Conservation (phyloP, 2,329 filamentous ascomycete species). For the Aspergillus transmontanensis region DNA sequence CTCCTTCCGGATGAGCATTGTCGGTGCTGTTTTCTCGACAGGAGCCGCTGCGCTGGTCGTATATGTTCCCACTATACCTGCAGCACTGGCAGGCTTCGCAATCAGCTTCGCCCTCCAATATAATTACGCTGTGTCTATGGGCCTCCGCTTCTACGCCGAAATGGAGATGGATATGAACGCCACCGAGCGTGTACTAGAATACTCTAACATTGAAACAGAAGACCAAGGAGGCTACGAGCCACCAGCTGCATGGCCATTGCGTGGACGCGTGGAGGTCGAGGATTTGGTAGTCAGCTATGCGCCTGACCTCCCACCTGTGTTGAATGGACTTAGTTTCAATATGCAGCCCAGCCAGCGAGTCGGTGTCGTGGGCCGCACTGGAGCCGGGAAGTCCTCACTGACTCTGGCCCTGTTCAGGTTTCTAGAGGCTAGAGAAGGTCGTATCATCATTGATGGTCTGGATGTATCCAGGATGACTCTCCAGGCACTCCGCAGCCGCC, state of each 20-base stretch:
- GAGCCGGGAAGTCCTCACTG: conserved; percentile 32
- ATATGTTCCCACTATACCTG: conserved; percentile 62
- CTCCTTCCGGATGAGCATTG: conserved; percentile 71
- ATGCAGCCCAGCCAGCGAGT: conserved; percentile 27
- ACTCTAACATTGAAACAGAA: conserved; percentile 69
- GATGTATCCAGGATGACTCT: conserved; percentile 50
- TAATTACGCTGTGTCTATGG: conserved; percentile 66
- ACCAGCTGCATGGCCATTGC: conserved; percentile 73
- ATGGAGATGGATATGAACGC: conserved; percentile 80
- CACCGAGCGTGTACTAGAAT: conserved; percentile 75
- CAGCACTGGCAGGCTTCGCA: conserved; percentile 74
- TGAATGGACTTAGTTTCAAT: conserved; percentile 24
- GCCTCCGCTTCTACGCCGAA: conserved; percentile 69
- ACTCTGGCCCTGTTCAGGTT: conserved; percentile 29
- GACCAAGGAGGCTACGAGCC: conserved; percentile 62
- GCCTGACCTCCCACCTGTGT: conserved; percentile 58
- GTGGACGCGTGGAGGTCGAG: conserved; percentile 71
- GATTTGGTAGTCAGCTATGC: conserved; percentile 73
- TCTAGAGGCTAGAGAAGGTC: conserved; percentile 24
- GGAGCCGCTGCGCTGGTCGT: conserved; percentile 68
- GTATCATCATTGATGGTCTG: conserved; percentile 30
- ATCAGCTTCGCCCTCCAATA: conserved; percentile 75
- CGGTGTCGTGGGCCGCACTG: conserved; percentile 34
- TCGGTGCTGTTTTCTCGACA: conserved; percentile 70
- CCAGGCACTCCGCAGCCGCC: conserved; percentile 65